Conservation (phyloP, 768 basidiomycete genomes). For the Porphyrellus cyaneotinctus region DNA sequence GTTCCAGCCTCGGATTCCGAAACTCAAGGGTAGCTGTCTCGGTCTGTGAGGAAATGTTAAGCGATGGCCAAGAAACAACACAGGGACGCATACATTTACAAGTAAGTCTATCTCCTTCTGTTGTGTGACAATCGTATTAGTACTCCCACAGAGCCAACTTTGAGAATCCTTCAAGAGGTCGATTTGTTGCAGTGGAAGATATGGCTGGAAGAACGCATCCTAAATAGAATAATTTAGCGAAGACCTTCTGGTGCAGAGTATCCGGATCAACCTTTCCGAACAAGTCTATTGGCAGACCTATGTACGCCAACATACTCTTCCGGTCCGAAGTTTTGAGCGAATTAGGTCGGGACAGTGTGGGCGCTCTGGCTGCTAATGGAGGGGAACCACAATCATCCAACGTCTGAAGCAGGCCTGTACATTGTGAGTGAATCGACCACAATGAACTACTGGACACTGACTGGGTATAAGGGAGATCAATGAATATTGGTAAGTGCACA, state of each 20-base stretch:
- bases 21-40: constrained; percentile 88
- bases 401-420: constrained; percentile 75
- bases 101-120: constrained; percentile 89
- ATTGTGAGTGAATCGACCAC: constrained; percentile 4
- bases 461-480: constrained; percentile 91
- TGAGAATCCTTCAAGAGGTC: constrained; percentile 77
- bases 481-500: constrained; percentile 98
- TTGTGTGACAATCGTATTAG: constrained; percentile 92
- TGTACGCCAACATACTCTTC: constrained; percentile 85
- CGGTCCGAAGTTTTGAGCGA: constrained; percentile 85
- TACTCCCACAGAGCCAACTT: constrained; percentile 92
- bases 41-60: constrained; percentile 46
- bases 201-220: constrained; percentile 97
- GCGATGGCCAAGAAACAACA: neutral
- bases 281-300: constrained; percentile 91
- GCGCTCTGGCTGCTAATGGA: constrained; percentile 57
- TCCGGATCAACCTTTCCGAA: constrained; percentile 69
- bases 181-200: constrained; percentile 91
- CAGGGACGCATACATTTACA: constrained; percentile 58
- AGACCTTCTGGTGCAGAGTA: neutral
- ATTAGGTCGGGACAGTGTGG: constrained; percentile 66
- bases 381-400: constrained; percentile 92
- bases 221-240: constrained; percentile 27
- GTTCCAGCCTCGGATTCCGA: constrained; percentile 75
- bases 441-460: constrained; percentile 23